Evolutionary conservation across 2,329 filamentous ascomycete species (phyloP), one percentile per base, ranked within the genome.

Genomic region (Gremmenia infestans): DNA sequence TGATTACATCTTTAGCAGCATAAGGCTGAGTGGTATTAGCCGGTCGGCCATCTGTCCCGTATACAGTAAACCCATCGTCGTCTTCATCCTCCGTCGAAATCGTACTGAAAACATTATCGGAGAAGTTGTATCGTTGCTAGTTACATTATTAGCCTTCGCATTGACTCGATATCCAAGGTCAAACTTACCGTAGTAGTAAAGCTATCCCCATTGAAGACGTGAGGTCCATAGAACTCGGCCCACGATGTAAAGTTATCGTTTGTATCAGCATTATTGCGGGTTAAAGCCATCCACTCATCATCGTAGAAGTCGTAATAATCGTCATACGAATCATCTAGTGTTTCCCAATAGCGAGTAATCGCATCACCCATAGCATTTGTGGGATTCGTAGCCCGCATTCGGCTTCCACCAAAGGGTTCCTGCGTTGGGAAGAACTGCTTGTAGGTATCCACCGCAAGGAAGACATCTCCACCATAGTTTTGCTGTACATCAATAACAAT

Each of bases 401-500:
- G 58, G 42, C 50, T 55, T 8, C 64, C 66, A 11, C 48, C 57
- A 43, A 54, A 67, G 1, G 66, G 64, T 12, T 65, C 66, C 9
- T 67, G 62, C 22, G 55, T 60, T 12, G 70, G 68, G 47, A 70
- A 68, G 58, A 69, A 68, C 32, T 74, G 67, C 9, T 70, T 70
- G 65, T 85, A 85, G 0, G 78, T 63, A 48, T 78, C 75, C 45
- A 74, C 74, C 1, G 76, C 79, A 72, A 86, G 85, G 25, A 87
- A 73, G 17, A 80, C 75, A 6, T 83, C 66, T 0, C 85, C 85
- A 32, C 85, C 85, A 1, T 72, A 73, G 58, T 88, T 88, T 6
- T 72, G 74, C 4, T 80, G 76, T 6, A 88, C 63, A 59, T 88
- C 86, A 54, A 88, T 80, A 42, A 88, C 74, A 4, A 88, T 71